phyloP scores from a whole-genome alignment of 2,329 filamentous ascomycete genomes.

The Lachnellula subtilissima region DNA sequence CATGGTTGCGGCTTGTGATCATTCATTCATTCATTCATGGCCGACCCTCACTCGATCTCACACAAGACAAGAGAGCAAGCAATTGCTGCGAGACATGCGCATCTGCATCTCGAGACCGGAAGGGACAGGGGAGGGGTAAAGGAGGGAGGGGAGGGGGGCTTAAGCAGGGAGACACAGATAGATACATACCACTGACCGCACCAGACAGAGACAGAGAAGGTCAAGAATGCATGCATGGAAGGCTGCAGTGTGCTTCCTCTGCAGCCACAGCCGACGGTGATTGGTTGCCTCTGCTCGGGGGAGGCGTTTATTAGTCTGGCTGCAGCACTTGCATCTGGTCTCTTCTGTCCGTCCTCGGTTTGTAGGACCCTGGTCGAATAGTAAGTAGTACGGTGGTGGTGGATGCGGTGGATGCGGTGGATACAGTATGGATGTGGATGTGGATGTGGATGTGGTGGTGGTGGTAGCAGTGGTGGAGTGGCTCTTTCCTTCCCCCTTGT shows the following conservation, averaged over 20 bases:
- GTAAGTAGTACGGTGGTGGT: too few species aligned
- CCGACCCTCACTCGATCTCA: neutral
- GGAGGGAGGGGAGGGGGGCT: neutral
- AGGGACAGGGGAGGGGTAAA: neutral
- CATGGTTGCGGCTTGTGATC: conserved; percentile 6
- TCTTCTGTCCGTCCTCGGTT: conserved; percentile 6
- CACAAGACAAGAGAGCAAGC: neutral
- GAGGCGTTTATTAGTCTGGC: neutral
- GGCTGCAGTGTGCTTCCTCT: conserved; percentile 29
- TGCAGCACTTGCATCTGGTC: neutral
- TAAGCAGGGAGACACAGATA: neutral
- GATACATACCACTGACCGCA: too few species aligned
- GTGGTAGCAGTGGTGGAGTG: too few species aligned
- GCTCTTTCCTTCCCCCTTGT: conserved; percentile 8
- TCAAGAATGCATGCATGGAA: conserved; percentile 24
- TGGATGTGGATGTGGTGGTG: too few species aligned
- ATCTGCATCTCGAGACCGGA: neutral
- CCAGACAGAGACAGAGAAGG: conserved; percentile 1
- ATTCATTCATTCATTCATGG: neutral
- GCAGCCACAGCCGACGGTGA: conserved; percentile 17
- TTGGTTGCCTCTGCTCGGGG: neutral
- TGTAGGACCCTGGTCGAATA: neutral
- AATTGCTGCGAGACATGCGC: neutral
- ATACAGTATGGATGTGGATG: too few species aligned
- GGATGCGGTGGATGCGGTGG: too few species aligned